Evolutionary conservation across 352 stramenopile species (phyloP), one percentile per base, ranked within the genome.

Genomic region (Globisporangium sylvaticum): DNA sequence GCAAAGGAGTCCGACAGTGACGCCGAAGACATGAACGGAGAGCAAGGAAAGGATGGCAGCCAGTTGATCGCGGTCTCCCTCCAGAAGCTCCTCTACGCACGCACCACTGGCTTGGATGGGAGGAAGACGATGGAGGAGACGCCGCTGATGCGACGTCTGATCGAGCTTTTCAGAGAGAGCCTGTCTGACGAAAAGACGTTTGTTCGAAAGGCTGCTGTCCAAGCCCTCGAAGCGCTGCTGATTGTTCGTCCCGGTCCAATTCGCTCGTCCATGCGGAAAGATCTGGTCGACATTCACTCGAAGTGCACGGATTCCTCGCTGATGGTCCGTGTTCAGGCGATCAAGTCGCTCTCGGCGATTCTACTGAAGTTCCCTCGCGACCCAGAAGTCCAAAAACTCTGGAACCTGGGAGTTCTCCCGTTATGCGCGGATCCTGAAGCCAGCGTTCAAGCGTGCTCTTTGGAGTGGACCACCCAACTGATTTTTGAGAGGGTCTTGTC

Each of bases 121-220:
- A 73, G 72, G 12, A 73, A 61, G 39, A 71, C 48, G 1, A 65
- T 81, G 6, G 66, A 87, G 65, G 78, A 92, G 73, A 91, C 81
- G 0, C 66, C 77, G n/a, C 52, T 94, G 44, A 85, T 93, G 81
- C 74, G 76, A 31, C 77, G 77, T 18, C 72, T 96, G 22, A 68
- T 93, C 46, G 78, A 88, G 34, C 72, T 96, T 12, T 94, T 93
- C 59, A 78, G 85, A 50, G 83, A 91, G 39, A 78, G 84, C 7
- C 65, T 96, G 15, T 61, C 78, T 3, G 88, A 96, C 62, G 88
- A 95, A 8, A 96, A 94, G 62, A 93, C 86, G 3, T 94, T 88
- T 31, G 88, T 96, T 7, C 86, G 88, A 22, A 87, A 81, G 60
- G 87, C 84, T 44, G 85, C 88, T 8, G 73, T 96, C 15, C 88